Evolutionary conservation across 345 rosid species (phyloP).

Genomic region (Cochlearia excelsa): DNA sequence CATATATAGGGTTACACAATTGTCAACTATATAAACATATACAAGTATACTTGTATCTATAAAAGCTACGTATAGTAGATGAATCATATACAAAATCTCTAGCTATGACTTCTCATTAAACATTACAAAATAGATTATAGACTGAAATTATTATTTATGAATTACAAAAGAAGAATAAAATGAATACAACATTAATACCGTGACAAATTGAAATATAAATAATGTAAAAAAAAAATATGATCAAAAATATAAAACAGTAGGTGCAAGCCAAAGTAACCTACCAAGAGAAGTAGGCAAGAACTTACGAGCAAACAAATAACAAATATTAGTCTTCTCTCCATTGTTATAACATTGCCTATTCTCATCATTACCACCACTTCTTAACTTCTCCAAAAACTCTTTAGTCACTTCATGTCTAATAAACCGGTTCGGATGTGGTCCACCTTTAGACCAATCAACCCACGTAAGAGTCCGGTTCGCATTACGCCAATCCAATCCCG

Average conservation of each 20-base stretch:
- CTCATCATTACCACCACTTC: constrained; percentile 36
- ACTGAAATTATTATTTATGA: background rate
- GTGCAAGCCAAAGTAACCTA: constrained; percentile 59
- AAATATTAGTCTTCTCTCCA: constrained; percentile 48
- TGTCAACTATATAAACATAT: background rate
- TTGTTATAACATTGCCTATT: constrained; percentile 43
- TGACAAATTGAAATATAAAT: background rate
- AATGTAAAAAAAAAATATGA: background rate
- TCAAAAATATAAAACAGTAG: constrained; percentile 45
- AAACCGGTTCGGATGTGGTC: constrained; percentile 65
- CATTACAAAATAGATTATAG: too few species aligned
- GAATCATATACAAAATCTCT: too few species aligned
- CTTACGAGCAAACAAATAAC: constrained; percentile 80
- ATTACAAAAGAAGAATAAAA: constrained; percentile 12
- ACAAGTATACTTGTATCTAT: too few species aligned
- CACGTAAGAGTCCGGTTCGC: constrained; percentile 72
- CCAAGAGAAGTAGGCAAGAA: constrained; percentile 56
- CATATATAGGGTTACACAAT: background rate
- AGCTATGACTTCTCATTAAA: background rate
- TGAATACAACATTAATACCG: constrained; percentile 1
- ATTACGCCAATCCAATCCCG: constrained; percentile 33
- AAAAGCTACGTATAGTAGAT: too few species aligned
- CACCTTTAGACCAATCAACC: constrained; percentile 82
- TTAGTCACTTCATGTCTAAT: constrained; percentile 44
- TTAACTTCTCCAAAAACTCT: constrained; percentile 52